Base-by-base conservation (phyloP, 257 asterid species). In the Eustoma russellianum region DNA sequence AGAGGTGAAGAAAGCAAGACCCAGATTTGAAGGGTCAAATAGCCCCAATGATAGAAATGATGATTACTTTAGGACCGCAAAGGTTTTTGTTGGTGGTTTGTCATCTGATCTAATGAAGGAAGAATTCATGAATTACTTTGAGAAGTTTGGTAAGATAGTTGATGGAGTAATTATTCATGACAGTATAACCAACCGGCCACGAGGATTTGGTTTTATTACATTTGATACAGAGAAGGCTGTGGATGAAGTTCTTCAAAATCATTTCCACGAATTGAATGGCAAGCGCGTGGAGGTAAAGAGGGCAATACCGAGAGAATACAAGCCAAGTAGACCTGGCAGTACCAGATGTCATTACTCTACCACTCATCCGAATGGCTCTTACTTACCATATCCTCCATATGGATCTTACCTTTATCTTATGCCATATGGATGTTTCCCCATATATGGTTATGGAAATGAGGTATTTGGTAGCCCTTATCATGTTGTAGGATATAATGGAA, bases 131-230 rank as follows among this genome's bases (percentile, higher is more conserved):
- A 63, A 66, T 67, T 86, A 86, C 70, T 90, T 90, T 60, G 96
- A 82, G 71, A 80, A 67, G 64, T 86, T 78, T 38, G 98, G 96
- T 72, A 80, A 76, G 65, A 86, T 90, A 18, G 82, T 77, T 3
- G 98, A 90, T 72, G 95, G 86, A 57, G 98, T 90, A 40, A 90
- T 90, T 64, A 90, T 90, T 89, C 95, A 84, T 33, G 96, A 87
- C 68, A 84, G 76, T 49, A 52, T 74, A 61, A 87, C 95, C 19
- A 95, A 72, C 50, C 79, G 95, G 78, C 98, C 96, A 28, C 79
- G 98, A 61, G 98, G 98, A 3, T 91, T 91, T 43, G 98, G 98
- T 49, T 91, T 91, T 57, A 84, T 91, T 52, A 80, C 94, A 34
- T 91, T 82, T 18, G 95, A 81, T 60, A 75, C 92, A 0, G 95